Evolutionary conservation across 371 early-diverging fungal genomes (phyloP).

Genomic region (Nematocida sp.): DNA sequence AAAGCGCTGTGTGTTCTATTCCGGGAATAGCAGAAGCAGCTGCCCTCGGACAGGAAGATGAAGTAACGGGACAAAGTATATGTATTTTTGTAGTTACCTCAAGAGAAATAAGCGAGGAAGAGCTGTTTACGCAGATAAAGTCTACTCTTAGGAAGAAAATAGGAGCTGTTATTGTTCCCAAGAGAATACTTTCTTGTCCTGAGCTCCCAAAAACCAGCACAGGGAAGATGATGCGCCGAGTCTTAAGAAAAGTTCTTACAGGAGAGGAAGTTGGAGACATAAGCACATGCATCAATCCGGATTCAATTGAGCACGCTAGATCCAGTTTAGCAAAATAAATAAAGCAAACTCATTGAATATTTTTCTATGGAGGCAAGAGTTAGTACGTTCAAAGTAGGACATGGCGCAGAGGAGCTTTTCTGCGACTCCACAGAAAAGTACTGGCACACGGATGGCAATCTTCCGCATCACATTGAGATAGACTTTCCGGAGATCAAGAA

Average conservation of each 20-base stretch:
- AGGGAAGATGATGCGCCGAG: slow-evolving; percentile 81
- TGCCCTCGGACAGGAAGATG: slow-evolving; percentile 81
- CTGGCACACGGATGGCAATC: slow-evolving; percentile 66
- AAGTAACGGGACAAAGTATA: slow-evolving; percentile 76
- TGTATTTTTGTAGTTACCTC: slow-evolving; percentile 68
- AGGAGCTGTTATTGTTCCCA: slow-evolving; percentile 75
- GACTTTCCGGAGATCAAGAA: slow-evolving; percentile 55
- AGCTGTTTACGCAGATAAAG: slow-evolving; percentile 70
- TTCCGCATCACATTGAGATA: slow-evolving; percentile 66
- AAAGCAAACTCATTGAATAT: slow-evolving; percentile 29
- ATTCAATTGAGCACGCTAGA: slow-evolving; percentile 15
- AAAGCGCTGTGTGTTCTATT: slow-evolving; percentile 76
- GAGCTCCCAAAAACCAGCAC: slow-evolving; percentile 87
- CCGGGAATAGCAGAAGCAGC: slow-evolving; percentile 80
- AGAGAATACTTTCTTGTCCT: slow-evolving; percentile 73
- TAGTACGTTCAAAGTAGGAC: slow-evolving; percentile 65
- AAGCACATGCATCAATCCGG: slow-evolving; percentile 51
- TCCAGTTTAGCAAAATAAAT: not conserved
- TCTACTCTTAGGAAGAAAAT: slow-evolving; percentile 77
- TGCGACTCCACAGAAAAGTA: slow-evolving; percentile 55
- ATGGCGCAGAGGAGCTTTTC: slow-evolving; percentile 65
- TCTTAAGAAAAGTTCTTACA: slow-evolving; percentile 80
- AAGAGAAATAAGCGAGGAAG: not conserved
- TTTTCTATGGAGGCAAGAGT: slow-evolving; percentile 63
- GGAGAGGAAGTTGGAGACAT: slow-evolving; percentile 71